A percentile compares a stretch with the other conserved stretches of the same genome.
Evolutionary conservation across 169 alveolate species (phyloP).

Genomic region (Plasmodium gallinaceum): DNA sequence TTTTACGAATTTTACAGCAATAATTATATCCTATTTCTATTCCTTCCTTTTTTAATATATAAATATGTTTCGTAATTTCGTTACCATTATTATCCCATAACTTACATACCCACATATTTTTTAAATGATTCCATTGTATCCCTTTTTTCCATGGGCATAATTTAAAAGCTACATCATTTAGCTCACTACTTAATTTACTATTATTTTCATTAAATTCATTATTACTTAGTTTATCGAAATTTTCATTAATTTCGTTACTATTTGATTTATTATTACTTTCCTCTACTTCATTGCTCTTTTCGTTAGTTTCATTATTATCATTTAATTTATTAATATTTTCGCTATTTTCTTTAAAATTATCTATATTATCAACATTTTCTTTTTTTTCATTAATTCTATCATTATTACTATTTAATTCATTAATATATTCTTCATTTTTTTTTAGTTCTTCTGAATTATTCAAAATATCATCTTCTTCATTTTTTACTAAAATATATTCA

Average conservation of each 20-base stretch:
- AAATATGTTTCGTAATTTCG: slow-evolving; percentile 68
- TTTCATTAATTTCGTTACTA: not conserved
- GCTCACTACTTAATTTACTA: slow-evolving; percentile 9
- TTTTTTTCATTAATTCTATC: not conserved
- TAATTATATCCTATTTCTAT: slow-evolving; percentile 71
- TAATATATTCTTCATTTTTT: not conserved
- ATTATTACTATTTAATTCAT: not conserved
- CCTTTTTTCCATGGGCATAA: slow-evolving; percentile 75
- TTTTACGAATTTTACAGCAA: slow-evolving; percentile 21
- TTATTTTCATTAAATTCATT: slow-evolving; percentile 2
- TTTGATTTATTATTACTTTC: slow-evolving; percentile 21
- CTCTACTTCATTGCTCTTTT: not conserved
- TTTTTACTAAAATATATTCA: slow-evolving; percentile 34
- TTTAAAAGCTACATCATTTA: slow-evolving; percentile 35
- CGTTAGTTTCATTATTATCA: slow-evolving; percentile 4
- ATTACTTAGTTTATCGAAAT: not conserved
- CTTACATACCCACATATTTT: slow-evolving; percentile 70
- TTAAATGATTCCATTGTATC: slow-evolving; percentile 55
- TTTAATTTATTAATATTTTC: not conserved
- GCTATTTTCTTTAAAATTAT: not conserved
- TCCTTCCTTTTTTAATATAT: slow-evolving; percentile 68
- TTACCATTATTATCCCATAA: slow-evolving; percentile 61
- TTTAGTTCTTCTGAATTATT: not conserved
- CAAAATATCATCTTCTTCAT: slow-evolving; percentile 7
- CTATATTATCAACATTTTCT: not conserved